These are phyloP conservation scores for Ustilago sp. DNA, from an alignment of 1,284 basidiomycete genomes.

Conservation along the genomic window DNA sequence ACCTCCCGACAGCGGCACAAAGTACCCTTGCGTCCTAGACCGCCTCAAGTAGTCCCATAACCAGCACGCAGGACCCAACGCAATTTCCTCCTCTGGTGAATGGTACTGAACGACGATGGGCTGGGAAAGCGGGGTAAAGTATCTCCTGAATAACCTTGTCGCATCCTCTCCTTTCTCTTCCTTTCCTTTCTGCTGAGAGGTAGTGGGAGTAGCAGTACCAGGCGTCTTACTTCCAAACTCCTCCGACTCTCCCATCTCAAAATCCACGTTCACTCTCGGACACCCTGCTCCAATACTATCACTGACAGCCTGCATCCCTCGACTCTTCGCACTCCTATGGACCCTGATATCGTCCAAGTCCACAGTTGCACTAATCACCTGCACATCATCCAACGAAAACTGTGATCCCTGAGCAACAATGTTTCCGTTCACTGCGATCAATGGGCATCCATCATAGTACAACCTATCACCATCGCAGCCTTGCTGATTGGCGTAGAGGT, in stretches of 20 bases:
- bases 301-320: constrained; percentile 87
- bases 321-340: constrained; percentile 79
- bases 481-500: constrained; percentile 98
- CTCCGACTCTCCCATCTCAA: constrained; percentile 71
- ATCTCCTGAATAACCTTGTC: constrained; percentile 27
- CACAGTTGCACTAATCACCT: constrained; percentile 93
- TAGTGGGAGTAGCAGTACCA: constrained; percentile 28
- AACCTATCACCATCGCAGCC: constrained; percentile 97
- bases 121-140: constrained; percentile 42
- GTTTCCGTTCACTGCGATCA: constrained; percentile 93
- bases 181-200: neutral
- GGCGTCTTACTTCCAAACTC: constrained; percentile 49
- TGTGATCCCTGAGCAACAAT: constrained; percentile 95
- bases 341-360: constrained; percentile 94
- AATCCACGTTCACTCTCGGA: constrained; percentile 73
- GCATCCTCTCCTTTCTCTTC: constrained; percentile 12
- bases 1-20: constrained; percentile 95
- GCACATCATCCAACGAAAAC: constrained; percentile 94
- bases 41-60: constrained; percentile 98
- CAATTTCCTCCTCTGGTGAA: constrained; percentile 94
- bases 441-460: constrained; percentile 96
- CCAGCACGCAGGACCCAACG: constrained; percentile 98
- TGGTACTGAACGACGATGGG: constrained; percentile 80
- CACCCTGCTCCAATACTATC: constrained; percentile 72
- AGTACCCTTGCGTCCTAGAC: constrained; percentile 93